These are phyloP conservation scores for Stenogyne calaminthoides DNA, from an alignment of 305 asterid genomes.

Conservation along the genomic window DNA sequence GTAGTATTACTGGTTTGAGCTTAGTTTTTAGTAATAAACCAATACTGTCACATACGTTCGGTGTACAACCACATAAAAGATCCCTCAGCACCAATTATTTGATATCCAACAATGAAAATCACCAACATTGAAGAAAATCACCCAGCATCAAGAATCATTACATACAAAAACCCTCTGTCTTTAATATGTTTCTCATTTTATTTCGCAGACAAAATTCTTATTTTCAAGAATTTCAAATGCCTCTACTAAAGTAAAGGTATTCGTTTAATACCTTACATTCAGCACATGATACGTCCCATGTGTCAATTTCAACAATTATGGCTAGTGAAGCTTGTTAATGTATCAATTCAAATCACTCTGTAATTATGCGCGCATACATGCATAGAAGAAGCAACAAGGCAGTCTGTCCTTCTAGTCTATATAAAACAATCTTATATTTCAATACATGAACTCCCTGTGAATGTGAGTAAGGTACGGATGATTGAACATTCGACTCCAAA, in stretches of 20 bases:
- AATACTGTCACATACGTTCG: no score
- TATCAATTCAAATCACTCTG: not conserved
- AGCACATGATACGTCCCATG: not conserved
- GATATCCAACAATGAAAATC: not conserved
- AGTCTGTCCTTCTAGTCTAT: no score
- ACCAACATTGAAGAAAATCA: not conserved
- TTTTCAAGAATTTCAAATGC: no score
- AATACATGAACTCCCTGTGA: not conserved
- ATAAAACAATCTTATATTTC: no score
- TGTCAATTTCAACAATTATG: not conserved
- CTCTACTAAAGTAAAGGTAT: no score
- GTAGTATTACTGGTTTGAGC: no score
- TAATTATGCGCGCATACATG: constrained; percentile 22
- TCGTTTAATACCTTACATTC: no score
- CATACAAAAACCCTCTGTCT: not conserved
- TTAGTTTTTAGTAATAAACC: no score
- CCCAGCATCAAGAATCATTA: not conserved
- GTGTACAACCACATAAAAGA: no score
- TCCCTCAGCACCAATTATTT: not conserved
- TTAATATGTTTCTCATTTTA: no score
- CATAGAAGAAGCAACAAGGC: not conserved
- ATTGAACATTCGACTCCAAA: not conserved
- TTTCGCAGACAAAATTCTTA: no score
- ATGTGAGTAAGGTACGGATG: not conserved
- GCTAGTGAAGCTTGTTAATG: no score